Base-by-base conservation (phyloP, 208 protist genomes). In the Leishmania arabica region DNA sequence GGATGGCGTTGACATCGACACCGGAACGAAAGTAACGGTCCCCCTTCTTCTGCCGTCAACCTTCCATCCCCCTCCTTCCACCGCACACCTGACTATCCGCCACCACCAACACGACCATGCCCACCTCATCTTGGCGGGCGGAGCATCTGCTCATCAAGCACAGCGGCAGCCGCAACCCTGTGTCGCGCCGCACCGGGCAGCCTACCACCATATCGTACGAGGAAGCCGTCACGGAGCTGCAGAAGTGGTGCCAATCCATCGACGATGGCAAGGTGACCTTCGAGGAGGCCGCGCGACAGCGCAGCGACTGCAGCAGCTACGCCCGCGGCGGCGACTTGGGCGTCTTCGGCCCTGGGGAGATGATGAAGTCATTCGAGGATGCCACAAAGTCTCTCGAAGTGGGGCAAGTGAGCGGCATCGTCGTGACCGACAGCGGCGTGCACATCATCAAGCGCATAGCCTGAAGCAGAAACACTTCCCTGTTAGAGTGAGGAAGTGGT, bases 281-380 rank as follows among this genome's bases (percentile, higher is more conserved):
- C 75, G 95, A 93, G 75, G 91, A 96, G 21, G 91, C 95, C 6
- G 96, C 96, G 17, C 77, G 70, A 13, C 79, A 93, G 84, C 92
- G 95, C 88, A 97, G 93, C 82, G 97, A 99, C 87, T 99, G 97
- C 85, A 90, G 92, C 54, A 97, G 92, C 77, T 97, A 89, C 79
- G 85, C 80, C 51, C 88, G 85, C 34, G 87, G 88, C 66, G 97
- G 97, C 17, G 96, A 99, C 81, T 86, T 99, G 53, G 95, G 95
- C 75, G 84, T 77, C 49, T 99, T 99, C 82, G 93, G 91, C 21
- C 91, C 87, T 2, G 97, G 97, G 4, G 89, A 98, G 88, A 99
- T 99, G 97, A 97, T 98, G 95, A 96, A 96, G 84, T 89, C 96
- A 1, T 99, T 98, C 76, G 97, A 98, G 78, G 95, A 98, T 56